A percentile compares a stretch with the other conserved stretches of the same genome.
phyloP scores from a whole-genome alignment of 2,329 filamentous ascomycete genomes.

The Hypoxylon sp. region DNA sequence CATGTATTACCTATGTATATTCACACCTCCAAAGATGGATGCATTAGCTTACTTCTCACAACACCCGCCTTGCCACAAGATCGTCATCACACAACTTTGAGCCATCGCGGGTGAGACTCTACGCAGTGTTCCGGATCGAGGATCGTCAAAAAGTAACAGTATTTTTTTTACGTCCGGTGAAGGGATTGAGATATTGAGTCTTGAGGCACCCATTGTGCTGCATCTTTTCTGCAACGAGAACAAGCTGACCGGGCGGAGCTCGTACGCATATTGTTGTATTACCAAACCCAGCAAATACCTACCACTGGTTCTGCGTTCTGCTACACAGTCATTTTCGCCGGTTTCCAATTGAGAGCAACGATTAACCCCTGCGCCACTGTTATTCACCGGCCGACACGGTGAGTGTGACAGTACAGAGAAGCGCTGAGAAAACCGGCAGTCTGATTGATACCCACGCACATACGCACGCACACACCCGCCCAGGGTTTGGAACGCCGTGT shows the following conservation, averaged over 20 bases:
- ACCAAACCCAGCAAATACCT: conserved; percentile 34
- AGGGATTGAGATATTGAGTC: conserved; percentile 11
- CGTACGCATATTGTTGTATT: conserved; percentile 40
- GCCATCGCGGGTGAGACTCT: conserved; percentile 20
- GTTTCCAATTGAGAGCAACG: conserved; percentile 33
- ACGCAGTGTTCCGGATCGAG: conserved; percentile 23
- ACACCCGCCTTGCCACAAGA: conserved; percentile 35
- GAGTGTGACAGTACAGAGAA: conserved; percentile 39
- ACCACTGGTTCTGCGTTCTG: conserved; percentile 36
- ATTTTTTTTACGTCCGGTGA: conserved; percentile 20
- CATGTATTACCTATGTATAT: conserved; percentile 17
- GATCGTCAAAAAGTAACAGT: conserved; percentile 32
- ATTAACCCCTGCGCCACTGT: conserved; percentile 36
- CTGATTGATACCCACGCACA: conserved; percentile 32
- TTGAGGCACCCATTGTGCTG: conserved; percentile 13
- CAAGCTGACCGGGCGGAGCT: conserved; percentile 34
- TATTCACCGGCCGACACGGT: conserved; percentile 37
- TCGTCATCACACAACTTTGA: conserved; percentile 32
- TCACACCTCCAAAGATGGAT: conserved; percentile 26
- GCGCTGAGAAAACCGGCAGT: conserved; percentile 37
- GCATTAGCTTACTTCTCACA: conserved; percentile 36
- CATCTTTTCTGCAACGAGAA: conserved; percentile 30
- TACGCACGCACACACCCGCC: conserved; percentile 14
- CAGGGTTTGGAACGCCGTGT: conserved; percentile 17
- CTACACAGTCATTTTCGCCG: conserved; percentile 37